phyloP scores from a whole-genome alignment of 192 early-diverging fungal species.

The Kappamyces sp. region DNA sequence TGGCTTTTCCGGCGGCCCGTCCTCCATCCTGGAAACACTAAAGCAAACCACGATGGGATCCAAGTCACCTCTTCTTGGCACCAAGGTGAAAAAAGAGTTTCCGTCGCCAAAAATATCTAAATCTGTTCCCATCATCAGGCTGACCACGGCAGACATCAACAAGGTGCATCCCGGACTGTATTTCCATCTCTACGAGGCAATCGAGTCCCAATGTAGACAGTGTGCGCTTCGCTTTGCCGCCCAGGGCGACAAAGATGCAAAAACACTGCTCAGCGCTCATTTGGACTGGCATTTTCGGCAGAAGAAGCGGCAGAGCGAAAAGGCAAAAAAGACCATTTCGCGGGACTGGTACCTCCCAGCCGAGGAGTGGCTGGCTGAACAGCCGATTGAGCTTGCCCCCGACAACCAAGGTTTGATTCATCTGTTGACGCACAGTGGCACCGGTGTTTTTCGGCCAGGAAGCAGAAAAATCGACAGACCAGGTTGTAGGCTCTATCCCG shows the following conservation, averaged over 20 bases:
- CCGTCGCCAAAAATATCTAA: too few species aligned
- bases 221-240: constrained; percentile 80
- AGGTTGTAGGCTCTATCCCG: constrained; percentile 27
- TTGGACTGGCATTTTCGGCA: constrained; percentile 96
- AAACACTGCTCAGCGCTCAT: constrained; percentile 73
- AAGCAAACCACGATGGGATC: too few species aligned
- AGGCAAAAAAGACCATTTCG: constrained; percentile 71
- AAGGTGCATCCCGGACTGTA: constrained; percentile 19
- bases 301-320: constrained; percentile 80
- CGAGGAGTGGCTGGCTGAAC: constrained; percentile 45
- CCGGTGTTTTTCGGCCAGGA: constrained; percentile 30
- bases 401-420: constrained; percentile 26
- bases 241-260: constrained; percentile 48
- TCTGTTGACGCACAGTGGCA: constrained; percentile 16
- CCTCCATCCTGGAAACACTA: too few species aligned
- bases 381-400: constrained; percentile 26
- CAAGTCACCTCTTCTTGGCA: too few species aligned
- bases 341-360: constrained; percentile 84
- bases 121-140: too few species aligned
- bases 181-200: constrained; percentile 61
- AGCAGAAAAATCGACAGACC: constrained; percentile 9
- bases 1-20: too few species aligned
- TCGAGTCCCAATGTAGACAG: constrained; percentile 82
- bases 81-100: too few species aligned
- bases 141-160: constrained; percentile 32